A percentile compares a stretch with the other conserved stretches of the same genome.
Evolutionary conservation across 306 rosid species (phyloP).

Genomic region (Pyrus bretschneideri): DNA sequence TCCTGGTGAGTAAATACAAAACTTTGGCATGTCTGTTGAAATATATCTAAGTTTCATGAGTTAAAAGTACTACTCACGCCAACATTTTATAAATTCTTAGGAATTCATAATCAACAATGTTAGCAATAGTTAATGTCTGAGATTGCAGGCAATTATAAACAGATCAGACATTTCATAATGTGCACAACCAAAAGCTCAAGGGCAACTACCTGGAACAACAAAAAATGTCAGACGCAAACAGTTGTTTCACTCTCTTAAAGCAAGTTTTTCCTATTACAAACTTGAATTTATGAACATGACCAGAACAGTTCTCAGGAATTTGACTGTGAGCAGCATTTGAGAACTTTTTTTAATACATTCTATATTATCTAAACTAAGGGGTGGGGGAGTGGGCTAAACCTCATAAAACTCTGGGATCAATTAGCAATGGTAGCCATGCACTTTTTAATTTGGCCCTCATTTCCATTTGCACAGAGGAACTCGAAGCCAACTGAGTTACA

Average conservation of each 20-base stretch:
- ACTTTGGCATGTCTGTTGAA: background rate
- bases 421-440: too few relatives aligned
- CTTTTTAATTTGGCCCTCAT: too few relatives aligned
- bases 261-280: background rate
- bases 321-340: background rate
- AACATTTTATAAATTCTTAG: background rate
- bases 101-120: background rate
- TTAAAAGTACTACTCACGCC: background rate
- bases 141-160: background rate
- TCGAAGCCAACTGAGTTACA: too few relatives aligned
- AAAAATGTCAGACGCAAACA: background rate
- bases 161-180: background rate
- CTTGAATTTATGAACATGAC: background rate
- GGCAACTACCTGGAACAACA: background rate
- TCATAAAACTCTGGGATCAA: too few relatives aligned
- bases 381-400: too few relatives aligned
- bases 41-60: background rate
- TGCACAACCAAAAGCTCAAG: background rate
- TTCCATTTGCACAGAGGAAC: too few relatives aligned
- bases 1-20: background rate
- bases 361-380: too few relatives aligned
- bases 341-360: too few relatives aligned
- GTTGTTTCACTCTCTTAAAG: background rate
- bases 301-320: background rate
- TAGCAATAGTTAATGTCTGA: background rate